Percentiles rank a stretch among this genome's conserved stretches.
Conservation (phyloP, 495 filamentous ascomycete genomes). For the Neurospora sp. region DNA sequence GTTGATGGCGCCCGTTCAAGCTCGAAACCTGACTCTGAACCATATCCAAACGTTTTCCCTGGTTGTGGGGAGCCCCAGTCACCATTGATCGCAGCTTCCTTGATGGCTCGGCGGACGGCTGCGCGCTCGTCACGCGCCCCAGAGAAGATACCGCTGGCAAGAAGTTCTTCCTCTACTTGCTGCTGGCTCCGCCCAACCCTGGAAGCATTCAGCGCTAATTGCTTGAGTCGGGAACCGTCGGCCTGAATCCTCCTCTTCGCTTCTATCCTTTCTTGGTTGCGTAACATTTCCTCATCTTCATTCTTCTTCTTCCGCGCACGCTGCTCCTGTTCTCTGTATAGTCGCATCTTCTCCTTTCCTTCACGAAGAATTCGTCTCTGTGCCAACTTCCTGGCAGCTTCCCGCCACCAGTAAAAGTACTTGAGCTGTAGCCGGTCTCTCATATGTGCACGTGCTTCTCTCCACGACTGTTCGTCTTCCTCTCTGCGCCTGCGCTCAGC, state of each 20-base stretch:
- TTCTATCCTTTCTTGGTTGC: slow-evolving; percentile 12
- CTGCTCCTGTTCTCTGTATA: slow-evolving; percentile 17
- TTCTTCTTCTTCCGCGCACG: slow-evolving; percentile 17
- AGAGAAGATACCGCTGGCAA: slow-evolving; percentile 31
- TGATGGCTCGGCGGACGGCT: slow-evolving; percentile 20
- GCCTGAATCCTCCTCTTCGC: slow-evolving; percentile 14
- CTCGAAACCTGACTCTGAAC: slow-evolving; percentile 15
- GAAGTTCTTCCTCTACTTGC: slow-evolving; percentile 28
- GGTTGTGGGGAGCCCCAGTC: neutral
- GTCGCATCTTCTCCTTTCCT: slow-evolving; percentile 20
- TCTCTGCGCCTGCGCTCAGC: slow-evolving; percentile 26
- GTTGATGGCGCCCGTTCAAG: slow-evolving; percentile 8
- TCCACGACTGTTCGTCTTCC: slow-evolving; percentile 29
- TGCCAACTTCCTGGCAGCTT: slow-evolving; percentile 21
- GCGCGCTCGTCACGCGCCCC: slow-evolving; percentile 27
- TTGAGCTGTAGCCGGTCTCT: slow-evolving; percentile 32
- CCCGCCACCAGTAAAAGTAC: slow-evolving; percentile 39
- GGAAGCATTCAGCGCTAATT: slow-evolving; percentile 5
- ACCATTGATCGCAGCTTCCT: slow-evolving; percentile 1
- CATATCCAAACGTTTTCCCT: slow-evolving; percentile 4
- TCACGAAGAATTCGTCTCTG: slow-evolving; percentile 25
- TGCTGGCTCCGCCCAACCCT: neutral
- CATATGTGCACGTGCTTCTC: slow-evolving; percentile 28
- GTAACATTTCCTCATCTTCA: slow-evolving; percentile 23
- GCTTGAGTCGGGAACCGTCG: slow-evolving; percentile 8